phyloP scores from a whole-genome alignment of 352 stramenopile species.

The Bremia lactucae region DNA sequence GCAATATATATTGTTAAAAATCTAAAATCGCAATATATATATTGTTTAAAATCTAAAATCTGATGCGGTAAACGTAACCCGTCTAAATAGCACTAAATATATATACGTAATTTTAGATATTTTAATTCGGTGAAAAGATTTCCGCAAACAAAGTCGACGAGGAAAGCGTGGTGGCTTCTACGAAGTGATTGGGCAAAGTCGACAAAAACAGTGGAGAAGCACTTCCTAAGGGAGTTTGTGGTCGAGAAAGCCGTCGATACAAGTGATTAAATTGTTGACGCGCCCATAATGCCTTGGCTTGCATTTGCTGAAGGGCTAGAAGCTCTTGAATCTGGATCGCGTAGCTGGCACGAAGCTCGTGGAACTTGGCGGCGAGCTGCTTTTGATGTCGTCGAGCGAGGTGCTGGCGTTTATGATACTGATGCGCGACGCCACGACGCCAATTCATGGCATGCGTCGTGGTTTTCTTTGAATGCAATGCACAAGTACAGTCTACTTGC shows the following conservation, averaged over 20 bases:
- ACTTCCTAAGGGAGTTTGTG: conserved; percentile 4
- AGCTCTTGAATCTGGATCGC: conserved; percentile 31
- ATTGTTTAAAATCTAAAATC: too few relatives aligned
- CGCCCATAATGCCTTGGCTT: conserved; percentile 35
- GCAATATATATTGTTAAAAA: too few relatives aligned
- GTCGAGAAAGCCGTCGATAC: conserved; percentile 11
- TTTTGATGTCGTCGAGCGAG: conserved; percentile 67
- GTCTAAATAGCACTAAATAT: too few relatives aligned
- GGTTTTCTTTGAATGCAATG: conserved; percentile 17
- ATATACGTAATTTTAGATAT: too few relatives aligned
- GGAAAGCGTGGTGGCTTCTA: too few relatives aligned
- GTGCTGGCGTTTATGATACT: conserved; percentile 57
- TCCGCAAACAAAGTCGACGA: too few relatives aligned
- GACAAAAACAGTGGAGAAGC: conserved; percentile 9
- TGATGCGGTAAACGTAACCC: too few relatives aligned
- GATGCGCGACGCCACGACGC: conserved; percentile 32
- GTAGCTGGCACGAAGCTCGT: conserved; percentile 36
- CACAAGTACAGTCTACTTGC: conserved; percentile 32
- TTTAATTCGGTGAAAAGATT: too few relatives aligned
- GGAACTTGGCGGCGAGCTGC: conserved; percentile 39
- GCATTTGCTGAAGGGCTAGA: conserved; percentile 33
- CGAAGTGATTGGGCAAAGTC: conserved; percentile 14
- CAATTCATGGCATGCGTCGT: conserved; percentile 29
- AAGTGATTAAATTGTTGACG: conserved; percentile 35
- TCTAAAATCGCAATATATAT: too few relatives aligned